Evolutionary conservation across 2,329 filamentous ascomycete genomes (phyloP), one percentile per base, ranked within the genome.

Genomic region (Lasiodiplodia gonubiensis): DNA sequence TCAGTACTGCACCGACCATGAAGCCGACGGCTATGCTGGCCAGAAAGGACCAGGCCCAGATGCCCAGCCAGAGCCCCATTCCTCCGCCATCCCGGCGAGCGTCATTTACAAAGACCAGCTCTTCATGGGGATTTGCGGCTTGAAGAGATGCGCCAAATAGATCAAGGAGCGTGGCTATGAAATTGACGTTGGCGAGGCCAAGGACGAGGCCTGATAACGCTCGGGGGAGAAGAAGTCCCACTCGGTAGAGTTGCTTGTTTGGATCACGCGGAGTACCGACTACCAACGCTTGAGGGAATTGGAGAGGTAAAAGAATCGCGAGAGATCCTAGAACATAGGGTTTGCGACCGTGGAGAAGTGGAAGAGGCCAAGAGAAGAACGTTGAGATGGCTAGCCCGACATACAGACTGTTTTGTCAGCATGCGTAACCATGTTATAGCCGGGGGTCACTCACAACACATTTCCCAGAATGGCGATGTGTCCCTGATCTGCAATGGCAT

Each of bases 141-240:
- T 92, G 91, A 25, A 93, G 79, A 0, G 90, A 93, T 4, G 90
- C 89, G 0, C 92, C 92, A 73, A 92, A 94, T 0, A 94, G 81
- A 74, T 94, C 91, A 3, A 90, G 87, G 6, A 94, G 80, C 2
- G 88, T 89, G 0, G 88, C 86, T 71, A 92, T 85, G 71, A 90
- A 90, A 73, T 93, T 94, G 82, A 94, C 90, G 74, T 90, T 91
- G 18, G 89, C 89, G 73, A 94, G 91, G 0, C 91, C 92, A 11
- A 94, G 84, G 23, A 86, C 85, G 39, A 89, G 79, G 0, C 92
- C 91, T 77, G 92, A 91, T 55, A 91, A 73, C 0, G 85, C 85
- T 60, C 91, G 84, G 5, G 89, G 86, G 6, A 88, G 77, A 3
- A 94, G 82, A 4, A 94, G 80, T 35, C 87, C 84, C 64, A 84